These are phyloP conservation scores for Solanum chmielewskii DNA, from an alignment of 257 asterid species.

Conservation along the genomic window DNA sequence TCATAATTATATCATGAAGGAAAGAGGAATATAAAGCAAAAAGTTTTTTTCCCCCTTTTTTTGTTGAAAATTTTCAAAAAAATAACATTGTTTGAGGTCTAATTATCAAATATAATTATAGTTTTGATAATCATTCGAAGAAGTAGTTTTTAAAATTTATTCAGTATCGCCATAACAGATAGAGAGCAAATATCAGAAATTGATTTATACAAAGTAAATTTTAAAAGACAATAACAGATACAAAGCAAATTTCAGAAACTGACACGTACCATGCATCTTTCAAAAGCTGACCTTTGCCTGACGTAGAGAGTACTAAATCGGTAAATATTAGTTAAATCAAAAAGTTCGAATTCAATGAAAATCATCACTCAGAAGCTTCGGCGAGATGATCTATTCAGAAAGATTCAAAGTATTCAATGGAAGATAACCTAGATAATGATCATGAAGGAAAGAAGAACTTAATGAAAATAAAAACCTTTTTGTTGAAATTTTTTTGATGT, in stretches of 20 bases:
- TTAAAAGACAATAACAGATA: neutral
- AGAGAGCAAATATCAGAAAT: neutral
- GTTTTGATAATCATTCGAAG: neutral
- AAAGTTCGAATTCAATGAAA: neutral
- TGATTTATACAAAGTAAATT: too few species aligned
- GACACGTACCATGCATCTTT: neutral
- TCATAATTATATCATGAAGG: neutral
- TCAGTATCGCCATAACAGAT: neutral
- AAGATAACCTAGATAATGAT: neutral
- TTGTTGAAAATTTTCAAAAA: neutral
- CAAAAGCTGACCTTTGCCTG: neutral
- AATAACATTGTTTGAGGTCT: neutral
- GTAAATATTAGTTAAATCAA: too few species aligned
- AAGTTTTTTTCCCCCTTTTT: neutral
- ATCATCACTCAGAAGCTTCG: neutral
- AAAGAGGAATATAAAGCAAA: neutral
- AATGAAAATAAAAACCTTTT: too few species aligned
- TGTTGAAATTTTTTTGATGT: too few species aligned
- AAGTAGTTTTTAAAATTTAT: too few species aligned
- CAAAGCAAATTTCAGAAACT: neutral
- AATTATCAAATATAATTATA: neutral
- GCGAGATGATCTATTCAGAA: neutral
- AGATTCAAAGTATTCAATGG: neutral
- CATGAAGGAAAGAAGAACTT: too few species aligned
- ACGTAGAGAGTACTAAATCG: neutral